These are phyloP conservation scores for Phytopythium kandeliae DNA, from an alignment of 352 stramenopile genomes.

Conservation along the genomic window DNA sequence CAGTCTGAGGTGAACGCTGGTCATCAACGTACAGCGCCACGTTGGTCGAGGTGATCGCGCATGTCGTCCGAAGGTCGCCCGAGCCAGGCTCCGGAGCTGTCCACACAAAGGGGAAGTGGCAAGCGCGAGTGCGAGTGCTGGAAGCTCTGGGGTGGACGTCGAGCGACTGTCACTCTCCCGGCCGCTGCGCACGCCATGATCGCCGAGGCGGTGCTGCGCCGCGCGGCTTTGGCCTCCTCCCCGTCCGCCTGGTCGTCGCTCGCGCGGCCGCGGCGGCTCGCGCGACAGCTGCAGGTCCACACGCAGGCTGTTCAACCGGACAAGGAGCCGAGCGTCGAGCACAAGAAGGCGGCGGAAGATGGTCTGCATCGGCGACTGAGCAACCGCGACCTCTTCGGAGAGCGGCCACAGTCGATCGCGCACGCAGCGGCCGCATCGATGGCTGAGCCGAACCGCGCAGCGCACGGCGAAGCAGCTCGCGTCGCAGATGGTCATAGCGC, in stretches of 20 bases:
- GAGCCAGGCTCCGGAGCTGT: background rate
- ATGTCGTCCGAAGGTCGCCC: constrained; percentile 1
- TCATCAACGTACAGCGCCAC: background rate
- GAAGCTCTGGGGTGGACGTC: too few species aligned
- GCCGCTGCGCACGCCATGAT: background rate
- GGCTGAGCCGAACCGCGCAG: background rate
- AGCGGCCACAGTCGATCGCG: background rate
- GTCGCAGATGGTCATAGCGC: background rate
- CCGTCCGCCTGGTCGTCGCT: constrained; percentile 17
- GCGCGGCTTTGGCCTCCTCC: background rate
- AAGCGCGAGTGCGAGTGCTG: background rate
- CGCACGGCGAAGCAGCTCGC: background rate
- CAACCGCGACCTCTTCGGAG: constrained; percentile 1
- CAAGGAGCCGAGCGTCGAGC: background rate
- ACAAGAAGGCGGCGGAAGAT: background rate
- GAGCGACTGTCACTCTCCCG: too few species aligned
- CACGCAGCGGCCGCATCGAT: background rate
- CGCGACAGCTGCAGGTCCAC: constrained; percentile 15
- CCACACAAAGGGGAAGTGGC: constrained; percentile 1
- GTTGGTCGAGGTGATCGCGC: background rate
- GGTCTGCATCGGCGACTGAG: background rate
- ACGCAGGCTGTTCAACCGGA: constrained; percentile 1
- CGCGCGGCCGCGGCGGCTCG: constrained; percentile 11
- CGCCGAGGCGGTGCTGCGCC: constrained; percentile 4
- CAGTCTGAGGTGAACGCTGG: too few species aligned